Percentiles rank a stretch among this genome's conserved stretches.
phyloP scores from a whole-genome alignment of 2,329 filamentous ascomycete genomes.

The Epichloe uncinata region DNA sequence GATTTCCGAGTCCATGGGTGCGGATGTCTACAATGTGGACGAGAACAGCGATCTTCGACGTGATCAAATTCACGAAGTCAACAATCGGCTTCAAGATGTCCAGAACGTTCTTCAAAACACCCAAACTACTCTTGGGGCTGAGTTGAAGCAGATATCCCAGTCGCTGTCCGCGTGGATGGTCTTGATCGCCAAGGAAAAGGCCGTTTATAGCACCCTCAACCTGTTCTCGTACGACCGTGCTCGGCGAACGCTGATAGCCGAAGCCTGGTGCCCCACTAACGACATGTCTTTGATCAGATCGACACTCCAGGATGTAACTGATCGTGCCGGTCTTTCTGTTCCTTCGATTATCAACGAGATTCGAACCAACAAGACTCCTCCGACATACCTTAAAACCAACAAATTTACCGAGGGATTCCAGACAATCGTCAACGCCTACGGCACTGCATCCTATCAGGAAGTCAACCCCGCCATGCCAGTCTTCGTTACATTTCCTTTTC shows the following conservation, averaged over 20 bases:
- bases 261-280: constrained; percentile 94
- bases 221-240: constrained; percentile 94
- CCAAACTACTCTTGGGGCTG: constrained; percentile 82
- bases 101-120: constrained; percentile 90
- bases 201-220: constrained; percentile 90
- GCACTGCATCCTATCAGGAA: constrained; percentile 92
- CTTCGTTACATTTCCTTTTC: constrained; percentile 96
- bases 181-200: constrained; percentile 95
- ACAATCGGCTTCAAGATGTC: constrained; percentile 80
- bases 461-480: constrained; percentile 93
- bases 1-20: constrained; percentile 94
- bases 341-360: constrained; percentile 98
- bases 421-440: constrained; percentile 97
- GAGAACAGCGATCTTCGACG: constrained; percentile 92
- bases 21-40: constrained; percentile 91
- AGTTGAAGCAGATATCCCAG: constrained; percentile 85
- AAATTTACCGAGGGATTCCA: constrained; percentile 98
- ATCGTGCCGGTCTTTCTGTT: constrained; percentile 87
- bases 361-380: constrained; percentile 90
- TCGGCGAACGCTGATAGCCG: constrained; percentile 89
- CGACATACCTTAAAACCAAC: constrained; percentile 95
- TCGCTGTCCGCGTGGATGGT: constrained; percentile 96
- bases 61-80: constrained; percentile 96
- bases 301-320: constrained; percentile 91
- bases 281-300: constrained; percentile 80